Percentiles rank a stretch among this genome's conserved stretches.
phyloP scores from a whole-genome alignment of 106 monocot species.

The Vanilla planifolia region DNA sequence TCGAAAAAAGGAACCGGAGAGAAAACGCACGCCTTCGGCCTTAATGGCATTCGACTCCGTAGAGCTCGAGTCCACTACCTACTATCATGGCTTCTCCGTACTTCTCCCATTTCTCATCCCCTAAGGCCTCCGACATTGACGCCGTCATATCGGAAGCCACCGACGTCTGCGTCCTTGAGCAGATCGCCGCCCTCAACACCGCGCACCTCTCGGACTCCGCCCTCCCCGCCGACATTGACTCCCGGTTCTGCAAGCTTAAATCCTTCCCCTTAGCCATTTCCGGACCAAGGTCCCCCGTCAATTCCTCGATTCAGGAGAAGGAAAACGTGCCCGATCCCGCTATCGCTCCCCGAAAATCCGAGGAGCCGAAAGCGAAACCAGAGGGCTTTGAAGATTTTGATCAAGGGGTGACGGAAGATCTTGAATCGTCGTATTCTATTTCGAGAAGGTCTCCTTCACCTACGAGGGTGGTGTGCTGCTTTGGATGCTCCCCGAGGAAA shows the following conservation, averaged over 20 bases:
- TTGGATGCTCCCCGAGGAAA: slow-evolving; percentile 40
- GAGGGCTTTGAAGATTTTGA: slow-evolving; percentile 5
- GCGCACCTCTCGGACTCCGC: slow-evolving; percentile 37
- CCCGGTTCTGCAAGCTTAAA: slow-evolving; percentile 56
- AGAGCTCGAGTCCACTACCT: too few relatives aligned
- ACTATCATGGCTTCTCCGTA: slow-evolving; percentile 12
- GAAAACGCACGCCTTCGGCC: too few relatives aligned
- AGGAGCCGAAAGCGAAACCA: not conserved
- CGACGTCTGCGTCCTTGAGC: slow-evolving; percentile 51
- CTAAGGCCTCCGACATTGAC: slow-evolving; percentile 30
- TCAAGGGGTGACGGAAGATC: too few relatives aligned
- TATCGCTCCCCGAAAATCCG: not conserved
- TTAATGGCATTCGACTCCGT: too few relatives aligned
- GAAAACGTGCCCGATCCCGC: slow-evolving; percentile 5
- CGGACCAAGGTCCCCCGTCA: not conserved
- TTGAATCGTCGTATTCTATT: not conserved
- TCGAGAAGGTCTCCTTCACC: slow-evolving; percentile 15
- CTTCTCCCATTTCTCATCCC: slow-evolving; percentile 11
- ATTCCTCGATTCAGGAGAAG: slow-evolving; percentile 1
- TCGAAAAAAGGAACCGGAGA: too few relatives aligned
- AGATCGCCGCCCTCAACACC: slow-evolving; percentile 60
- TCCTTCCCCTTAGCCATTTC: slow-evolving; percentile 25
- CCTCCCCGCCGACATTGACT: slow-evolving; percentile 48
- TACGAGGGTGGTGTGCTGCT: slow-evolving; percentile 40
- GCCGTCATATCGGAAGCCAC: slow-evolving; percentile 50